Evolutionary conservation across 371 early-diverging fungal genomes (phyloP), one percentile per base, ranked within the genome.

Genomic region (Mortierella sp.): DNA sequence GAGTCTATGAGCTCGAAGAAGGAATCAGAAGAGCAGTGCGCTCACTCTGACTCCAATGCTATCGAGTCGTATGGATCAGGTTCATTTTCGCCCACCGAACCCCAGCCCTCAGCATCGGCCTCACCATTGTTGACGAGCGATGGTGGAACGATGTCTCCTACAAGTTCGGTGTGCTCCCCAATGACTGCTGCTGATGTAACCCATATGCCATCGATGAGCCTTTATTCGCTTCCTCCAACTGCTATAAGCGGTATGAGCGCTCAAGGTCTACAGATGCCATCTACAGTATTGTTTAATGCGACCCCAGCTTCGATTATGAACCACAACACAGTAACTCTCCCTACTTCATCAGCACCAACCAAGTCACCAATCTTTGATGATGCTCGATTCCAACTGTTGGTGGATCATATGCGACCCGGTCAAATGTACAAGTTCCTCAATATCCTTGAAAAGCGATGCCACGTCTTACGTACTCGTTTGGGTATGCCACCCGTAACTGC

Each of bases 401-500:
- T 79, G 1, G 80, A 79, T 61, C 74, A 79, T 42, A 79, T 79
- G 80, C 72, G 80, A 51, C 80, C 80, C 2, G 70, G 69, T 34
- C 80, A 79, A 66, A 79, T 79, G 80, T 73, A 70, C 68, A 79
- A 73, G 68, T 79, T 79, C 68, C 70, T 79, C 43, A 79, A 79
- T 57, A 73, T 79, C 10, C 74, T 79, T 40, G 80, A 79, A 68
- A 79, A 79, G 68, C 70, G 80, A 3, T 79, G 80, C 56, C 80
- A 70, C 26, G 80, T 73, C 63, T 45, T 79, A 37, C 74, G 80
- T 28, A 56, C 65, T 57, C 73, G 69, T 3, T 42, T 79, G 43
- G 80, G 80, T 17, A 73, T 79, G 79, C 79, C 79, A 45, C 57
- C 65, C 17, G 15, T 57, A 19, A 26, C 60, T 0, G 61, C 79